Evolutionary conservation across 1,284 basidiomycete species (phyloP), one percentile per base, ranked within the genome.

Genomic region (Leccinum cinnamomeum): DNA sequence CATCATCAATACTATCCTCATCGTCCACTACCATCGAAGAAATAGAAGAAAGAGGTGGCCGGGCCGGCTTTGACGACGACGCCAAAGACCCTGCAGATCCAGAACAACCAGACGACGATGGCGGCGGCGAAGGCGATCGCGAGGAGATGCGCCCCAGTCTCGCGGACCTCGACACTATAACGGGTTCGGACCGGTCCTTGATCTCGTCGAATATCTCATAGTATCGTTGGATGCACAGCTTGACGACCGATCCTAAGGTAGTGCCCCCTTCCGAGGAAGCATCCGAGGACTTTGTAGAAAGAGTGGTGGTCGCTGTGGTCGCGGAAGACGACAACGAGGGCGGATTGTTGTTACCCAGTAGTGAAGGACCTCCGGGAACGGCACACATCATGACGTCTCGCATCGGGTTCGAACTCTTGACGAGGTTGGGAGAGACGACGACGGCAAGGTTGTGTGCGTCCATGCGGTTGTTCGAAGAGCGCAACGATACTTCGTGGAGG

Each of bases 191-290:
- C 18, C 86, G 82, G 75, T 92, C 91, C 62, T 74, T 77, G 18
- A 88, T 76, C 67, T 93, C 90, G 69, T 94, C 91, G 70, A 94
- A 94, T 37, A 94, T 79, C 72, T 94, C 92, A 72, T 89, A 93
- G 72, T 93, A 94, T 51, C 85, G 83, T 68, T 90, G 84, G 61
- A 94, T 92, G 74, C 90, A 93, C 41, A 91, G 76, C 69, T 88
- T 87, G 72, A 94, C 79, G 56, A 94, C 78, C 59, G 81, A 79
- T 3, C 91, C 91, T 0, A 94, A 78, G 1, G 90, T 92, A 10
- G 85, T 86, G 64, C 76, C 78, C 56, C 80, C 80, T 67, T 84
- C 81, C 28, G 65, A 56, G 57, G 66, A 67, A 6, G 74, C 64
- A 11, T 74, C 70, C 7, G 72, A 66, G 7, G 61, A 69, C 46